These are phyloP conservation scores for Haberlea rhodopensis DNA, from an alignment of 257 asterid species.

Conservation along the genomic window DNA sequence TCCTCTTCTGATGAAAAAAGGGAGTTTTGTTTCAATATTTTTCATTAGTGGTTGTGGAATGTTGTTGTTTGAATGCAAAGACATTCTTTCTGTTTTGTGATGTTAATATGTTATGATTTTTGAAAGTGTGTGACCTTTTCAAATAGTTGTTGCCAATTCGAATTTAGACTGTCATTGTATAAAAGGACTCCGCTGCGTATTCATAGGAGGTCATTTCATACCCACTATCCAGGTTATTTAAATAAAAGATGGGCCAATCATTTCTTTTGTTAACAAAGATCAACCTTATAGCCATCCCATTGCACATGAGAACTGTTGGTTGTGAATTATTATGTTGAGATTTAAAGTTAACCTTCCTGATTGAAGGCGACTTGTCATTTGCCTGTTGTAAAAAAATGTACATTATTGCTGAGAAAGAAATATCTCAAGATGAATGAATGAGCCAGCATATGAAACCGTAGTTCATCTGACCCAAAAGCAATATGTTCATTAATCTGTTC, in stretches of 20 bases:
- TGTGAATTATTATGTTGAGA: not conserved
- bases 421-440: not conserved
- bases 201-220: too few relatives aligned
- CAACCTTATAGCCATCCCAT: not conserved
- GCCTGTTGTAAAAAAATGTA: conserved; percentile 3
- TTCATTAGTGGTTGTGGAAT: not conserved
- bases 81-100: too few relatives aligned
- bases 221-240: too few relatives aligned
- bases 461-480: not conserved
- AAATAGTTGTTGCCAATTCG: not conserved
- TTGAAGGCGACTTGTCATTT: not conserved
- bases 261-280: not conserved
- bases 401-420: not conserved
- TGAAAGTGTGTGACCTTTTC: not conserved
- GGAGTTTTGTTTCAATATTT: not conserved
- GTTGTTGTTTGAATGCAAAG: not conserved
- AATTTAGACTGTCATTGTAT: not conserved
- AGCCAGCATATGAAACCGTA: conserved; percentile 3
- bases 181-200: too few relatives aligned
- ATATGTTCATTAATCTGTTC: not conserved
- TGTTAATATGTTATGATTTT: not conserved
- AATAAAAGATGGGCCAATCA: not conserved
- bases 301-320: not conserved
- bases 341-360: not conserved
- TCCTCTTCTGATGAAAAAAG: not conserved